phyloP scores from a whole-genome alignment of 805 yeast genomes.

The Martiniozyma abietophila region DNA sequence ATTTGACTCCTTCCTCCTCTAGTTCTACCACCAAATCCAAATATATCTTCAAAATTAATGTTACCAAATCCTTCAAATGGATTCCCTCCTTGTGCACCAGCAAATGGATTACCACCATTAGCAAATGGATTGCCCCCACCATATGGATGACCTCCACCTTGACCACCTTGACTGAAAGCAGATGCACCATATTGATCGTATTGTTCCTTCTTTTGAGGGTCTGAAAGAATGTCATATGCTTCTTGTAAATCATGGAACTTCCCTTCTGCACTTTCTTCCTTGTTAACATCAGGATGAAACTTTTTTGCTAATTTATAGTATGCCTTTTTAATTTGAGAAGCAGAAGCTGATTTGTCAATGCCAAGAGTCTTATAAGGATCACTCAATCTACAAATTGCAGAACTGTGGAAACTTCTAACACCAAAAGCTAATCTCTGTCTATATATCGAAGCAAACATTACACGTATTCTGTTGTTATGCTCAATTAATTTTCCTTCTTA shows the following conservation, averaged over 20 bases:
- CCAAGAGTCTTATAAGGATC: slow-evolving; percentile 88
- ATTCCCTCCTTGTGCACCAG: slow-evolving; percentile 29
- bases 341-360: slow-evolving; percentile 57
- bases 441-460: too few species aligned
- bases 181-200: slow-evolving; percentile 88
- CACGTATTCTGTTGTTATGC: too few species aligned
- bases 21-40: slow-evolving; percentile 29
- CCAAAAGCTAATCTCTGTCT: neutral
- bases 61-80: slow-evolving; percentile 26
- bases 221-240: slow-evolving; percentile 86
- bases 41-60: slow-evolving; percentile 49
- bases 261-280: slow-evolving; percentile 79
- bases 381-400: slow-evolving; percentile 24
- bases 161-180: slow-evolving; percentile 60
- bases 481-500: too few species aligned
- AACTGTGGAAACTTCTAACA: slow-evolving; percentile 34
- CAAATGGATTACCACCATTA: slow-evolving; percentile 40
- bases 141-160: slow-evolving; percentile 41
- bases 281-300: slow-evolving; percentile 94
- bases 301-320: slow-evolving; percentile 90
- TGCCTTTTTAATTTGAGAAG: slow-evolving; percentile 87
- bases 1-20: slow-evolving; percentile 35
- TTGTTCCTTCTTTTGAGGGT: slow-evolving; percentile 76
- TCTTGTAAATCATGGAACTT: slow-evolving; percentile 89
- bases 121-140: slow-evolving; percentile 29